These are phyloP conservation scores for Rosa persica DNA, from an alignment of 306 rosid species.

Conservation along the genomic window DNA sequence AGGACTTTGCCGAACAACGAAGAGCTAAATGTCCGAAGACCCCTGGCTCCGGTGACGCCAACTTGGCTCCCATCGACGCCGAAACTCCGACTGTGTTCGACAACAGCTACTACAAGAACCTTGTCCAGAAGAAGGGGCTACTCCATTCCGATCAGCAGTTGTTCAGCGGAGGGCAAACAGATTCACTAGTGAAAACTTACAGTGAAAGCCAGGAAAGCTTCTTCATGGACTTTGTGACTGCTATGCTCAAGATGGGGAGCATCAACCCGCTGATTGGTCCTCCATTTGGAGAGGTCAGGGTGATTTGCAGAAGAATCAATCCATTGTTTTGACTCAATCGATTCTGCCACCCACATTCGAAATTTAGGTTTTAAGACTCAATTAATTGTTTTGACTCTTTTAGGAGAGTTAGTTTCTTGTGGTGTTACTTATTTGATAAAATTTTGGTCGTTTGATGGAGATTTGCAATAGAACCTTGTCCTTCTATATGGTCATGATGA, in stretches of 20 bases:
- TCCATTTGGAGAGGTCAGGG: conserved; percentile 62
- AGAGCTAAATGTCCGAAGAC: conserved; percentile 46
- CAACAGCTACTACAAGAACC: conserved; percentile 62
- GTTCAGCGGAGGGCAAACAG: conserved; percentile 59
- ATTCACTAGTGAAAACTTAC: conserved; percentile 44
- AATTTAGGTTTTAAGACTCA: background rate
- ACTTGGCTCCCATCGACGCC: conserved; percentile 63
- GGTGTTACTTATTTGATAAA: too few species aligned
- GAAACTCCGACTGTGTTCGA: conserved; percentile 54
- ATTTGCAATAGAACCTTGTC: too few species aligned
- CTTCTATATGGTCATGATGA: too few species aligned
- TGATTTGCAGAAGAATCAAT: conserved; percentile 58
- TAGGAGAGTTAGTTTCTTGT: too few species aligned
- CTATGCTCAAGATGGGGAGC: conserved; percentile 81
- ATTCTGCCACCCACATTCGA: background rate
- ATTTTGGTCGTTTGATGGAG: too few species aligned
- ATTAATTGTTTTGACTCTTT: too few species aligned
- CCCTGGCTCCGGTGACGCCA: conserved; percentile 63
- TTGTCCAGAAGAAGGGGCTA: conserved; percentile 56
- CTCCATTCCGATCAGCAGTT: conserved; percentile 80
- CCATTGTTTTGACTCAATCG: background rate
- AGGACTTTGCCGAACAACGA: conserved; percentile 41
- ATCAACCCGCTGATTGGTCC: conserved; percentile 68
- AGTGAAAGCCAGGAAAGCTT: conserved; percentile 28
- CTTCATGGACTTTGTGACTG: conserved; percentile 51